Conservation (phyloP, 192 early-diverging fungal species). For the Backusella sp. region DNA sequence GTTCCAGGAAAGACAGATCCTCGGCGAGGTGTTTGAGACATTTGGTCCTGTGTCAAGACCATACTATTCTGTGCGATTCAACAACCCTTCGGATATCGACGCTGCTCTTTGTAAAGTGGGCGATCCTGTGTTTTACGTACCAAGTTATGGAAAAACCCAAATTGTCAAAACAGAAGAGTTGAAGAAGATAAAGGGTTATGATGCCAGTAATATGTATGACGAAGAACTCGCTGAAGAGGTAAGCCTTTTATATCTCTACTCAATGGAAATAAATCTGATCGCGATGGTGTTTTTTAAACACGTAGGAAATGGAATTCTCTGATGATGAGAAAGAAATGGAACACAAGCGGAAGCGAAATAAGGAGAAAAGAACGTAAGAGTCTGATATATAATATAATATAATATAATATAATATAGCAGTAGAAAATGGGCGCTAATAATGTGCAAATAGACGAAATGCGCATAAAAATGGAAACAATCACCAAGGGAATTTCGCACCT, state of each 20-base stretch:
- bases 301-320: constrained; percentile 85
- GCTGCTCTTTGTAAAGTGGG: constrained; percentile 39
- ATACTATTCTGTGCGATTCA: constrained; percentile 80
- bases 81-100: constrained; percentile 60
- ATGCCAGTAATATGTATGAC: constrained; percentile 92
- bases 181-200: constrained; percentile 71
- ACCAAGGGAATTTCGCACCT: background rate
- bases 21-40: constrained; percentile 84
- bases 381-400: background rate
- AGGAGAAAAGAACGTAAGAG: constrained; percentile 39
- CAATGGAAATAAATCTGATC: background rate
- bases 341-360: constrained; percentile 49
- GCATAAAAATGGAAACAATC: background rate
- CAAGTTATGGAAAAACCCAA: constrained; percentile 53
- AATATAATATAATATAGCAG: background rate
- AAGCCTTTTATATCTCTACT: background rate
- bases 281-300: background rate
- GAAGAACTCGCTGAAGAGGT: constrained; percentile 83
- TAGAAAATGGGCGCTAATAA: background rate
- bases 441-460: background rate
- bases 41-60: constrained; percentile 89
- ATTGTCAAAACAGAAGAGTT: constrained; percentile 68
- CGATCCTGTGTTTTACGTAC: constrained; percentile 59
- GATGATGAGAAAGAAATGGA: constrained; percentile 89
- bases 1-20: constrained; percentile 53